Percentiles rank a stretch among this genome's conserved stretches.
Evolutionary conservation across 1,284 basidiomycete genomes (phyloP).

Genomic region (Ustilago trichophora): DNA sequence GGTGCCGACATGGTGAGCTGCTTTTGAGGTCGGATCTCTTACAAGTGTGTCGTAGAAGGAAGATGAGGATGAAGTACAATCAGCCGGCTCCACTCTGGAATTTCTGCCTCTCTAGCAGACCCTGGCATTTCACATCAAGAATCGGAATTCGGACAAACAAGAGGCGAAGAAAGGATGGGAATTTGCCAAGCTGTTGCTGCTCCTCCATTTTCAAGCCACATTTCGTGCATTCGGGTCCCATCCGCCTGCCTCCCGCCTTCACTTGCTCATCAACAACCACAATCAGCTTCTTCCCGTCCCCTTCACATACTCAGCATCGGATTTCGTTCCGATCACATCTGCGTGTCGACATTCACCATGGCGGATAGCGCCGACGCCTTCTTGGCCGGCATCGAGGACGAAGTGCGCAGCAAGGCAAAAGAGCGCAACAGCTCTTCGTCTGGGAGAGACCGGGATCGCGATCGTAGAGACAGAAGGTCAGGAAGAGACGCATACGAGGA

Average conservation of each 20-base stretch:
- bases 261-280: background rate
- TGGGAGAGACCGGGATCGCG: conserved; percentile 16
- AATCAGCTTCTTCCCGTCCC: conserved; percentile 2
- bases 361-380: conserved; percentile 42
- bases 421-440: conserved; percentile 16
- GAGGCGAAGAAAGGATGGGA: background rate
- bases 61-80: too few relatives aligned
- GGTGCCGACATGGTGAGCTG: conserved; percentile 21
- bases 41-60: too few relatives aligned
- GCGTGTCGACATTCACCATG: conserved; percentile 11
- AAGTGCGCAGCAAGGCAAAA: conserved; percentile 24
- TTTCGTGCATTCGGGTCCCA: background rate
- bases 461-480: conserved; percentile 31
- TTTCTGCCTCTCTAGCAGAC: too few relatives aligned
- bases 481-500: conserved; percentile 31
- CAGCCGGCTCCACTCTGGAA: too few relatives aligned
- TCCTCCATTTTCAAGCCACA: background rate
- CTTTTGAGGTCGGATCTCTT: too few relatives aligned
- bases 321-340: background rate
- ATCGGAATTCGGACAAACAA: background rate
- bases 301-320: background rate
- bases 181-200: background rate
- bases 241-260: too few relatives aligned
- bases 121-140: background rate
- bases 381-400: conserved; percentile 41